A percentile compares a stretch with the other conserved stretches of the same genome.
phyloP scores from a whole-genome alignment of 2,329 filamentous ascomycete species.

The Pyrenochaeta sp. region DNA sequence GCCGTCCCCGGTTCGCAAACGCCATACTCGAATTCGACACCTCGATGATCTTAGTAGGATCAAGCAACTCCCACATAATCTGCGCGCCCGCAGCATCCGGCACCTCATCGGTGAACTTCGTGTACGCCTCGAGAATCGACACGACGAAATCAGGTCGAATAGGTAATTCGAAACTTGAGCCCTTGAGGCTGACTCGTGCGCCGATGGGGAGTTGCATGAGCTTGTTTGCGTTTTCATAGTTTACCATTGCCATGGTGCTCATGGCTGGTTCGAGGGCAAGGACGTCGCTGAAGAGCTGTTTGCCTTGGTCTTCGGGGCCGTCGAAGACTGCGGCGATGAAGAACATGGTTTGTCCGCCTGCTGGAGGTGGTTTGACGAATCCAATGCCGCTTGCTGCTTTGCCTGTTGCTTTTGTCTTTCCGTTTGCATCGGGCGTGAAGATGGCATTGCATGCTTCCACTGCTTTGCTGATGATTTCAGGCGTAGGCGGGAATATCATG shows the following conservation, averaged over 20 bases:
- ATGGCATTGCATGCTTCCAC: slow-evolving; percentile 10
- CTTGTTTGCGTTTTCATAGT: slow-evolving; percentile 10
- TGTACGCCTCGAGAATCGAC: slow-evolving; percentile 2
- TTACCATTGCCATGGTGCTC: slow-evolving; percentile 13
- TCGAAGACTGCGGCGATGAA: slow-evolving; percentile 1
- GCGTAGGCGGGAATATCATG: slow-evolving; percentile 11
- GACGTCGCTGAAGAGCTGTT: slow-evolving; percentile 9
- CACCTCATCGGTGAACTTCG: slow-evolving; percentile 6
- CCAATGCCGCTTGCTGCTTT: slow-evolving; percentile 9
- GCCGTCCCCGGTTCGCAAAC: slow-evolving; percentile 14
- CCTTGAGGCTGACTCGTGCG: slow-evolving; percentile 9
- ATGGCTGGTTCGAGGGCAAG: slow-evolving; percentile 3
- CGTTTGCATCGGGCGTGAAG: slow-evolving; percentile 6
- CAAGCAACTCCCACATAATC: slow-evolving; percentile 15
- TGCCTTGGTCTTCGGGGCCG: slow-evolving; percentile 11
- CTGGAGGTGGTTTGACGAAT: slow-evolving; percentile 11
- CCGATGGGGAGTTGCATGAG: slow-evolving; percentile 7
- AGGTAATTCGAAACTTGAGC: slow-evolving; percentile 11
- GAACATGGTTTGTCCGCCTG: slow-evolving; percentile 8
- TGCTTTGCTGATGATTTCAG: slow-evolving; percentile 6
- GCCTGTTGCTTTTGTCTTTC: slow-evolving; percentile 7
- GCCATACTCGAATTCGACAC: slow-evolving; percentile 11
- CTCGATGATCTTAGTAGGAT: slow-evolving; percentile 11
- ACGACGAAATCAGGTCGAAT: slow-evolving; percentile 10
- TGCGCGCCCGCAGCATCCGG: slow-evolving; percentile 6